phyloP scores from a whole-genome alignment of 371 early-diverging fungal species.

The Rhizomucor pusillus region DNA sequence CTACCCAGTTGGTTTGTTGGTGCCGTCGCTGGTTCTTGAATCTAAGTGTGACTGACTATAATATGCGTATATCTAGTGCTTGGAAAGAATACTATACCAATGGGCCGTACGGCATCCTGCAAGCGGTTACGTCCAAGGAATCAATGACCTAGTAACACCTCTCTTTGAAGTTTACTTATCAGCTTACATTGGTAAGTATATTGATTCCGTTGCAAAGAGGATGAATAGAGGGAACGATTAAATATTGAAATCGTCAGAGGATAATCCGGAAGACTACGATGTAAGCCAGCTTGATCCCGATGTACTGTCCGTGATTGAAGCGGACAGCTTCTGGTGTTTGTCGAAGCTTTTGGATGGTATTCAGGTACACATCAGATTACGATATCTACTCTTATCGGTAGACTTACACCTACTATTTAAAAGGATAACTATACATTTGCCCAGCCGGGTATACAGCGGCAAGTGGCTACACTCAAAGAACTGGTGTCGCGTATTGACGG shows the following conservation, averaged over 20 bases:
- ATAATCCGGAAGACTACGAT: slow-evolving; percentile 70
- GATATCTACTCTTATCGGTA: too few species aligned
- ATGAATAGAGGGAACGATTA: neutral
- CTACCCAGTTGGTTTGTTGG: slow-evolving; percentile 71
- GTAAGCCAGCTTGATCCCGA: slow-evolving; percentile 56
- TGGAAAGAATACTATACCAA: slow-evolving; percentile 91
- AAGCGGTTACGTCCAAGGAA: slow-evolving; percentile 99
- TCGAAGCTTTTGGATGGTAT: slow-evolving; percentile 95
- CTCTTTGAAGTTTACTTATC: slow-evolving; percentile 91
- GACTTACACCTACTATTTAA: neutral
- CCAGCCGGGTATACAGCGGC: slow-evolving; percentile 95
- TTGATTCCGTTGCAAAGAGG: neutral
- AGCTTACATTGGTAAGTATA: slow-evolving; percentile 53
- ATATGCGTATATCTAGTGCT: slow-evolving; percentile 44
- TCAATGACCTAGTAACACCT: slow-evolving; percentile 97
- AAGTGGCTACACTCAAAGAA: slow-evolving; percentile 83
- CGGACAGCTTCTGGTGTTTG: slow-evolving; percentile 96
- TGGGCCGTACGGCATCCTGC: slow-evolving; percentile 98
- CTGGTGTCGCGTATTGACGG: slow-evolving; percentile 90
- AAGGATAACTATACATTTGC: slow-evolving; percentile 95
- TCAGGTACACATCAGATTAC: slow-evolving; percentile 52
- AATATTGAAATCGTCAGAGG: slow-evolving; percentile 29
- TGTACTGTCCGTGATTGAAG: slow-evolving; percentile 77
- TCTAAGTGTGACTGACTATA: neutral
- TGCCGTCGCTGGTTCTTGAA: neutral